phyloP scores from a whole-genome alignment of 257 asterid species.

The Nicotiana attenuata region DNA sequence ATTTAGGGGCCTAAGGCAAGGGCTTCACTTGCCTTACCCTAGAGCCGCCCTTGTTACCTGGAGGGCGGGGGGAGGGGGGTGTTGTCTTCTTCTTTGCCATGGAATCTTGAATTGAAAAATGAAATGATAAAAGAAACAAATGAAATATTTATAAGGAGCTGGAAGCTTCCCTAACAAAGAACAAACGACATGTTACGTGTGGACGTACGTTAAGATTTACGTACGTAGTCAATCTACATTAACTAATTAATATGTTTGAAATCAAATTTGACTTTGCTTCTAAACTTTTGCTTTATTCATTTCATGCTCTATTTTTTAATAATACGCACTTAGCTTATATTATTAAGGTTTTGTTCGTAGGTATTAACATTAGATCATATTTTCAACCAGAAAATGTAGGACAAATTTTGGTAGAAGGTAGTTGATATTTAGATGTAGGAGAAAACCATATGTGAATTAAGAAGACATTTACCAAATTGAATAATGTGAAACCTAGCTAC shows the following conservation, averaged over 20 bases:
- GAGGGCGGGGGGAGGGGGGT: too few relatives aligned
- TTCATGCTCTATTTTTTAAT: too few relatives aligned
- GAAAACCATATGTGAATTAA: neutral
- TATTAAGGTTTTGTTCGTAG: neutral
- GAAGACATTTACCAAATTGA: neutral
- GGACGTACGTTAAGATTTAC: neutral
- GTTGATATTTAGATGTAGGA: conserved; percentile 5
- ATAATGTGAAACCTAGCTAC: conserved; percentile 1
- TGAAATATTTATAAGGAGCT: neutral
- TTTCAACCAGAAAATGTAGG: neutral
- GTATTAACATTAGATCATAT: neutral
- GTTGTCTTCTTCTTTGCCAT: neutral
- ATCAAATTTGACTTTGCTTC: conserved; percentile 6
- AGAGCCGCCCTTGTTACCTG: too few relatives aligned
- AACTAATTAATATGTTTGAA: neutral
- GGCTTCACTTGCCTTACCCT: too few relatives aligned
- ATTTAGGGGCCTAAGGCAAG: too few relatives aligned
- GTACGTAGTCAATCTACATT: neutral
- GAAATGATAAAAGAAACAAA: neutral
- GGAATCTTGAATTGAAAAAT: conserved; percentile 21
- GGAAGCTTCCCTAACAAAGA: neutral
- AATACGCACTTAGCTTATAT: neutral
- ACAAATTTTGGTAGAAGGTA: conserved; percentile 2
- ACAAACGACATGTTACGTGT: neutral
- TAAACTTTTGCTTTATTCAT: neutral